A percentile compares a stretch with the other conserved stretches of the same genome.
These are phyloP conservation scores for Psilocybe azurescens DNA, from an alignment of 768 basidiomycete genomes.

Conservation along the genomic window DNA sequence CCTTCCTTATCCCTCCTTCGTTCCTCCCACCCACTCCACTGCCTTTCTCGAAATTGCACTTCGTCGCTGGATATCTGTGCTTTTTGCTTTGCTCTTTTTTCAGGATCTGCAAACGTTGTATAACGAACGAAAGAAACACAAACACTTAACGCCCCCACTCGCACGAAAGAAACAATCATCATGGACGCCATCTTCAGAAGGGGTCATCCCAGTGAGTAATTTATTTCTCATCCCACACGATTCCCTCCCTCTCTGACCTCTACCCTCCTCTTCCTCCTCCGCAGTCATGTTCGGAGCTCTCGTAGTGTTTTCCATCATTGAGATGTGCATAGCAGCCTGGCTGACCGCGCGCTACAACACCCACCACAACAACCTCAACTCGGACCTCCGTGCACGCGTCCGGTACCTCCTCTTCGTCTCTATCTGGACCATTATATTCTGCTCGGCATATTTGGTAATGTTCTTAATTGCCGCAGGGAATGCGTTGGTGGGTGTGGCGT, in stretches of 20 bases:
- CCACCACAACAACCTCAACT: slow-evolving; percentile 54
- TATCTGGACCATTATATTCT: slow-evolving; percentile 69
- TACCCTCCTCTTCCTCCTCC: slow-evolving; percentile 10
- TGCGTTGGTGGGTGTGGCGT: slow-evolving; percentile 62
- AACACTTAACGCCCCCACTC: neutral
- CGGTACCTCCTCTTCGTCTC: slow-evolving; percentile 75
- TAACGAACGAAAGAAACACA: neutral
- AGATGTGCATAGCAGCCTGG: slow-evolving; percentile 79
- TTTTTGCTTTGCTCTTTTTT: neutral
- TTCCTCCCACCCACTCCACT: neutral
- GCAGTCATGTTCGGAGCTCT: slow-evolving; percentile 58
- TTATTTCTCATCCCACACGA: neutral
- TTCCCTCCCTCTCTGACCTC: neutral
- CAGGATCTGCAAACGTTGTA: neutral
- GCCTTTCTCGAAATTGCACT: neutral
- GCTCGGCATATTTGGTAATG: slow-evolving; percentile 53
- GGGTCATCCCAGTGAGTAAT: slow-evolving; percentile 59
- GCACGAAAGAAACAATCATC: neutral
- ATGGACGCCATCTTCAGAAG: slow-evolving; percentile 46
- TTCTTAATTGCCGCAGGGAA: slow-evolving; percentile 58
- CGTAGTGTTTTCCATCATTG: slow-evolving; percentile 67
- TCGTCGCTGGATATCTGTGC: neutral
- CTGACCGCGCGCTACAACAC: slow-evolving; percentile 65
- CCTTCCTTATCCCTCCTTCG: neutral
- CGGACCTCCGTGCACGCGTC: slow-evolving; percentile 62